phyloP scores from a whole-genome alignment of 345 rosid species.

The Rhizophora mangle region DNA sequence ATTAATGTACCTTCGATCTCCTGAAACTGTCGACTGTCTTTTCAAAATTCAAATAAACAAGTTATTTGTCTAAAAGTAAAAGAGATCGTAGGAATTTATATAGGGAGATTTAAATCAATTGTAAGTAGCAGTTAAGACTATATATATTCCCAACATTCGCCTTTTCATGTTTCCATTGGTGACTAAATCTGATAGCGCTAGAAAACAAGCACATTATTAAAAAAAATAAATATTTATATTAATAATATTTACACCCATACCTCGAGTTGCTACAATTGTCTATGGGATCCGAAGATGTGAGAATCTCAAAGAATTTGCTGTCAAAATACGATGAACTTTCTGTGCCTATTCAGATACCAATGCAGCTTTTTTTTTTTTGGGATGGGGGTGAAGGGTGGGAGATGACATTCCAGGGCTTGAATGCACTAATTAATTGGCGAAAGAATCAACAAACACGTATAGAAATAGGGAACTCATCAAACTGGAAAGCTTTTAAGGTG shows the following conservation, averaged over 20 bases:
- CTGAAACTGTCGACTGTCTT: conserved; percentile 6
- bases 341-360: neutral
- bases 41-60: neutral
- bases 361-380: too few species aligned
- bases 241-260: conserved; percentile 9
- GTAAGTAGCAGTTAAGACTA: neutral
- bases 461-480: neutral
- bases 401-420: neutral
- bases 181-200: conserved; percentile 15
- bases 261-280: conserved; percentile 49
- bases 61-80: conserved; percentile 1
- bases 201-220: neutral
- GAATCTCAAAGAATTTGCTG: conserved; percentile 30
- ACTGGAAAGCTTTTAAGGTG: neutral
- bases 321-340: neutral
- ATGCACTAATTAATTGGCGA: neutral
- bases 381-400: neutral
- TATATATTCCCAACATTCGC: conserved; percentile 28
- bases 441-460: conserved; percentile 4
- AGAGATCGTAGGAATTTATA: conserved; percentile 17
- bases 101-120: conserved; percentile 6
- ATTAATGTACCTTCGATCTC: neutral
- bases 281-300: conserved; percentile 10
- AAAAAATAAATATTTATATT: too few species aligned
- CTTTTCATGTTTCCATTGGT: neutral